Conservation (phyloP, 495 filamentous ascomycete genomes). For the Thermothielavioides terrestris region DNA sequence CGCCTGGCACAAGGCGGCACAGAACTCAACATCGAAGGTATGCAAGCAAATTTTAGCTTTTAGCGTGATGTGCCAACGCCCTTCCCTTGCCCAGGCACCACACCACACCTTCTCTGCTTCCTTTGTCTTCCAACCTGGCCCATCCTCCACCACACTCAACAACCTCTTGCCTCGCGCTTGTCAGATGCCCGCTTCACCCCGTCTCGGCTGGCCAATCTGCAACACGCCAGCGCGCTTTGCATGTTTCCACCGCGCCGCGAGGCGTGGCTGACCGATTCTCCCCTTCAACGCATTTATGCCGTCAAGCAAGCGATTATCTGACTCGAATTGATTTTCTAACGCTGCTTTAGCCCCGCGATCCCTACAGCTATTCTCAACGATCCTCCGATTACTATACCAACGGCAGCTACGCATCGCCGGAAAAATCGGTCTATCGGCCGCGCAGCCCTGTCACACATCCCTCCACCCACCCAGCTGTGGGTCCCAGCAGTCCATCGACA, state of each 20-base stretch:
- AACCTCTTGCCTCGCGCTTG: not conserved
- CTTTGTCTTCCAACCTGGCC: conserved; percentile 4
- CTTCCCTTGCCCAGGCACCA: conserved; percentile 1
- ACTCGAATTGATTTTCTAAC: conserved; percentile 18
- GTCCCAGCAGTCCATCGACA: conserved; percentile 45
- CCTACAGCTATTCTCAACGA: conserved; percentile 39
- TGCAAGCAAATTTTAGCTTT: conserved; percentile 20
- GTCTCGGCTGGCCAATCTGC: not conserved
- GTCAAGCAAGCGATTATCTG: too few species aligned
- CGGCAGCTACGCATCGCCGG: conserved; percentile 47
- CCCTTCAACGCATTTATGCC: not conserved
- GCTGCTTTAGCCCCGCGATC: conserved; percentile 40
- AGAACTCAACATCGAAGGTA: conserved; percentile 34
- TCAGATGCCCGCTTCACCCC: not conserved
- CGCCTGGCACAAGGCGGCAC: conserved; percentile 30
- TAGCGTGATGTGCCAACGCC: conserved; percentile 5
- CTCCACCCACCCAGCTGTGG: conserved; percentile 44
- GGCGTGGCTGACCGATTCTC: not conserved
- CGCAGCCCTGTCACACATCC: conserved; percentile 47
- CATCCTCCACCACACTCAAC: not conserved
- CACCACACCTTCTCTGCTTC: not conserved
- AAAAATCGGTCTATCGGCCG: conserved; percentile 45
- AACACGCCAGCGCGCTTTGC: not conserved
- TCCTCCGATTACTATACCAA: conserved; percentile 47
- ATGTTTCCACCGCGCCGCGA: not conserved